A percentile compares a stretch with the other conserved stretches of the same genome.
These are phyloP conservation scores for Yamadazyma aaseri DNA, from an alignment of 1,139 yeast species.

Conservation along the genomic window DNA sequence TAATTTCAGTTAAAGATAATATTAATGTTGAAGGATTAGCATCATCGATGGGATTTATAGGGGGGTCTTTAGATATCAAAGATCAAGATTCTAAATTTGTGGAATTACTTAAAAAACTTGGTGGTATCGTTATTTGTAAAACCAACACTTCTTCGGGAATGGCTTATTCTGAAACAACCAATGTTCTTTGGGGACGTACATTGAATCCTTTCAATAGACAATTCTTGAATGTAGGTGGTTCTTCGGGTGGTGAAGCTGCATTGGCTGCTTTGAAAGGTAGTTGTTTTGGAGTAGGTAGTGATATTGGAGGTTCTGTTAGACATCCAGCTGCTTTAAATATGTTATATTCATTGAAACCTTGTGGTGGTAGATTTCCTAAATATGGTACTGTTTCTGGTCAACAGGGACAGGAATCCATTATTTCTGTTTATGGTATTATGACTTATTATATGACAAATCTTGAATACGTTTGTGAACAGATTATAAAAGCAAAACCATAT, in stretches of 20 bases:
- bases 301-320: slow-evolving; percentile 64
- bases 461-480: slow-evolving; percentile 4
- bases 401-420: slow-evolving; percentile 14
- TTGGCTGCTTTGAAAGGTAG: slow-evolving; percentile 18
- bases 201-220: slow-evolving; percentile 24
- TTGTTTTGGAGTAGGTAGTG: slow-evolving; percentile 49
- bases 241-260: slow-evolving; percentile 29
- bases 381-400: slow-evolving; percentile 14
- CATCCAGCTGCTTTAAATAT: slow-evolving; percentile 57
- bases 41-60: slow-evolving; percentile 58
- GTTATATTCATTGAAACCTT: slow-evolving; percentile 53
- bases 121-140: slow-evolving; percentile 57
- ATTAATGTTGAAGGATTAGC: slow-evolving; percentile 50
- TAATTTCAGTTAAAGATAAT: slow-evolving; percentile 75
- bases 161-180: slow-evolving; percentile 13
- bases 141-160: slow-evolving; percentile 36
- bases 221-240: slow-evolving; percentile 23
- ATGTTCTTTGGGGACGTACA: slow-evolving; percentile 18
- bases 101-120: slow-evolving; percentile 52
- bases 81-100: slow-evolving; percentile 49
- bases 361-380: slow-evolving; percentile 21
- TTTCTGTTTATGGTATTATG: slow-evolving; percentile 12
- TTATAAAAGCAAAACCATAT: slow-evolving; percentile 10
- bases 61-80: slow-evolving; percentile 42
- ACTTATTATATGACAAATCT: slow-evolving; percentile 5